phyloP scores from a whole-genome alignment of 805 yeast genomes.

The Ogataea kodamae region DNA sequence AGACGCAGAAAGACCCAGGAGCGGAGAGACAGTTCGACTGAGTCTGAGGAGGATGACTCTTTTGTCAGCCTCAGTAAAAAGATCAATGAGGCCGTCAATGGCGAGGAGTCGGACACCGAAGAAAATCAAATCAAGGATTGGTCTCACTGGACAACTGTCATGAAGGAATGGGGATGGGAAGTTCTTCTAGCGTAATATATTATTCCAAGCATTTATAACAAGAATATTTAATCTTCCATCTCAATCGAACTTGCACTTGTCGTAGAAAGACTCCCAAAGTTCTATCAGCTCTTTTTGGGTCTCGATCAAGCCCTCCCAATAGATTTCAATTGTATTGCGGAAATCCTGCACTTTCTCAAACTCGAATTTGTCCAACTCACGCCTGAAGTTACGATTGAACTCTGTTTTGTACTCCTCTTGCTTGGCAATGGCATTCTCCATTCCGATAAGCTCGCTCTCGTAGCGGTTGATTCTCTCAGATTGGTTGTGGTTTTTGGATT shows the following conservation, averaged over 20 bases:
- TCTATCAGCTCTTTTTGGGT: slow-evolving; percentile 89
- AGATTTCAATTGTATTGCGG: slow-evolving; percentile 84
- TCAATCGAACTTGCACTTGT: slow-evolving; percentile 36
- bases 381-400: slow-evolving; percentile 61
- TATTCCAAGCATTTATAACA: slow-evolving; percentile 2
- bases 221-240: too few species aligned
- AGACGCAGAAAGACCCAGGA: slow-evolving; percentile 27
- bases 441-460: slow-evolving; percentile 54
- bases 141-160: slow-evolving; percentile 65
- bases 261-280: slow-evolving; percentile 86
- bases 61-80: slow-evolving; percentile 25
- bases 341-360: slow-evolving; percentile 76
- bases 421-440: slow-evolving; percentile 49
- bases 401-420: slow-evolving; percentile 60
- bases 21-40: slow-evolving; percentile 6
- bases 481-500: slow-evolving; percentile 44
- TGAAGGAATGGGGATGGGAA: slow-evolving; percentile 79
- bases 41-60: slow-evolving; percentile 19
- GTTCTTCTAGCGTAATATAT: slow-evolving; percentile 48
- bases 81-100: slow-evolving; percentile 36
- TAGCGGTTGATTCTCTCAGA: slow-evolving; percentile 58
- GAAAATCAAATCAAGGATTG: slow-evolving; percentile 43
- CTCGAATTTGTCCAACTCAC: slow-evolving; percentile 69
- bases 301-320: slow-evolving; percentile 85
- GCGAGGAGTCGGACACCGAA: slow-evolving; percentile 36